A percentile compares a stretch with the other conserved stretches of the same genome.
These are phyloP conservation scores for Phialophora chinensis DNA, from an alignment of 2,329 filamentous ascomycete genomes.

Conservation along the genomic window DNA sequence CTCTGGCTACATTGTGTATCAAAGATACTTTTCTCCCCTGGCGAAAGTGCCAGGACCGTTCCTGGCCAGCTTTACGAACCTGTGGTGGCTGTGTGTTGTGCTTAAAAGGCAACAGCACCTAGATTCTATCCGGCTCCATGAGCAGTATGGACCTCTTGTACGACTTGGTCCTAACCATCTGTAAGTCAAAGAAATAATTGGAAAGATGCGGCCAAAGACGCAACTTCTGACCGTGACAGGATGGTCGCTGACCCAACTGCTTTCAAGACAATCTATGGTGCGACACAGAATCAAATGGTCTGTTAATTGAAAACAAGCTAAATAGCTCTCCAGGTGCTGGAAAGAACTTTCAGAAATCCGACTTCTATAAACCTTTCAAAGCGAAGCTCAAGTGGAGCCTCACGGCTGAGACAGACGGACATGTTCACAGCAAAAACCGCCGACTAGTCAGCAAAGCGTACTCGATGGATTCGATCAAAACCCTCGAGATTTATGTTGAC, in stretches of 20 bases:
- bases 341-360: neutral
- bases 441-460: constrained; percentile 77
- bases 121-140: constrained; percentile 71
- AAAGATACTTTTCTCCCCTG: constrained; percentile 4
- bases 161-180: constrained; percentile 74
- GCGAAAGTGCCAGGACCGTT: constrained; percentile 69
- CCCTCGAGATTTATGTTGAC: constrained; percentile 73
- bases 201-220: too few relatives aligned
- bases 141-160: constrained; percentile 75
- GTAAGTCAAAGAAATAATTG: constrained; percentile 47
- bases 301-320: neutral
- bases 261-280: constrained; percentile 75
- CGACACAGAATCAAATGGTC: too few relatives aligned
- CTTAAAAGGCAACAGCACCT: constrained; percentile 66
- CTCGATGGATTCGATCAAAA: constrained; percentile 26
- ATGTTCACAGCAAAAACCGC: constrained; percentile 63
- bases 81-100: constrained; percentile 74
- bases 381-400: constrained; percentile 3
- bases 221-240: too few relatives aligned
- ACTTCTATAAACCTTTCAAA: constrained; percentile 2
- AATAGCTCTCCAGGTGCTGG: neutral
- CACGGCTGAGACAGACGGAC: neutral
- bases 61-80: constrained; percentile 70
- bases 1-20: neutral
- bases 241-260: constrained; percentile 70